Evolutionary conservation across 2,329 filamentous ascomycete species (phyloP).

Genomic region (Aspergillus uvarum): DNA sequence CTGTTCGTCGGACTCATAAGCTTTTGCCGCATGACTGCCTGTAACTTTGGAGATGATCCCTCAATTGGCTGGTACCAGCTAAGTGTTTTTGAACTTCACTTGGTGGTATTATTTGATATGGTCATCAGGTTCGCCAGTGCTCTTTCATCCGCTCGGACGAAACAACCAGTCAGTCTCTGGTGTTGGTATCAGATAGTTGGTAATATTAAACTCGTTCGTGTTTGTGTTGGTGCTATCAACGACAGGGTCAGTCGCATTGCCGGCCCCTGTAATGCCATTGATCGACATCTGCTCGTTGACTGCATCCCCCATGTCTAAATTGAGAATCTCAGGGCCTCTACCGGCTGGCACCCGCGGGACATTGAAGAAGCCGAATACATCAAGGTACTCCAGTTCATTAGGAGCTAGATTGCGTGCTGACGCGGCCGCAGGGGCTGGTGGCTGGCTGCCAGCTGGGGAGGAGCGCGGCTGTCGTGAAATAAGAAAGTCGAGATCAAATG

Average conservation of each 20-base stretch:
- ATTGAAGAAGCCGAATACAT: conserved; percentile 95
- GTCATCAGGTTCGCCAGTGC: background rate
- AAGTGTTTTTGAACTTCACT: background rate
- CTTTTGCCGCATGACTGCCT: no score
- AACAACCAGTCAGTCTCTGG: conserved; percentile 50
- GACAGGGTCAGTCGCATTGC: conserved; percentile 13
- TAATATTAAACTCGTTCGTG: conserved; percentile 46
- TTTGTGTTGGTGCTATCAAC: conserved; percentile 24
- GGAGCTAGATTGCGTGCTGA: conserved; percentile 66
- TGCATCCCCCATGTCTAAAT: conserved; percentile 27
- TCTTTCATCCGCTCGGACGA: conserved; percentile 21
- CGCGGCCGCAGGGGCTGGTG: conserved; percentile 22
- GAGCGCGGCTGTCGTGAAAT: conserved; percentile 74
- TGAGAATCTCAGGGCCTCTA: conserved; percentile 29
- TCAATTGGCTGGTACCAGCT: background rate
- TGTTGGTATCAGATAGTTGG: conserved; percentile 48
- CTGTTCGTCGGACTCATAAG: background rate
- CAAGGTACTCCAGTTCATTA: conserved; percentile 84
- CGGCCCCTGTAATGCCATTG: conserved; percentile 32
- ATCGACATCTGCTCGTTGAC: conserved; percentile 39
- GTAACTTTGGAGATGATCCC: background rate
- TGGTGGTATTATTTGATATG: background rate
- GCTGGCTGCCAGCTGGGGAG: conserved; percentile 36
- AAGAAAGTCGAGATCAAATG: conserved; percentile 85
- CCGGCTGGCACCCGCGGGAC: conserved; percentile 67